phyloP scores from a whole-genome alignment of 2,329 filamentous ascomycete species.

The Xylariaceae sp. region DNA sequence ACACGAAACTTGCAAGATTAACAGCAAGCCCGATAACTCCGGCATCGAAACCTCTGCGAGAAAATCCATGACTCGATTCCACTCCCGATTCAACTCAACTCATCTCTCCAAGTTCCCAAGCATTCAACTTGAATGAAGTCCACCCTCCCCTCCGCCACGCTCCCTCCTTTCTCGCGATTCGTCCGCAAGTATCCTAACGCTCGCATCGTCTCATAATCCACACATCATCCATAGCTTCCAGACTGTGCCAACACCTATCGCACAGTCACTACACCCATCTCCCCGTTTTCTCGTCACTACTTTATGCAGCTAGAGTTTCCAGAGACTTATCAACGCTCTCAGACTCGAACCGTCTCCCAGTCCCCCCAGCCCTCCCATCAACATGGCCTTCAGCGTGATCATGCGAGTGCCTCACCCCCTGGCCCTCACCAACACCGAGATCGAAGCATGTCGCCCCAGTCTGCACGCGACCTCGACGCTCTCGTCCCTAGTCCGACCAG shows the following conservation, averaged over 20 bases:
- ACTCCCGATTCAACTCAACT: no score
- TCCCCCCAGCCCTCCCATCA: slow-evolving; percentile 41
- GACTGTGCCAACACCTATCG: slow-evolving; percentile 52
- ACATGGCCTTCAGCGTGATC: slow-evolving; percentile 57
- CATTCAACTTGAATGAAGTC: no score
- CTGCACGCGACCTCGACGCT: slow-evolving; percentile 29
- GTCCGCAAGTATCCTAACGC: no score
- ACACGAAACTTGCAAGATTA: no score
- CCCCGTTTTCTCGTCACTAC: slow-evolving; percentile 41
- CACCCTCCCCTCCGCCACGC: no score
- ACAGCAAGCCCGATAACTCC: no score
- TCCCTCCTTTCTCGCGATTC: no score
- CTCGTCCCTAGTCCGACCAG: slow-evolving; percentile 13
- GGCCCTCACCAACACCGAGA: slow-evolving; percentile 33
- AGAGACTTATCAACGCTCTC: slow-evolving; percentile 32
- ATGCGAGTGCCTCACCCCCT: slow-evolving; percentile 38
- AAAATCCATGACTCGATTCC: no score
- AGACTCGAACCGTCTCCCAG: slow-evolving; percentile 32
- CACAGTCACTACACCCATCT: slow-evolving; percentile 46
- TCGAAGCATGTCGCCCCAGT: slow-evolving; percentile 37
- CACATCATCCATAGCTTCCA: no score
- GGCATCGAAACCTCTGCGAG: no score
- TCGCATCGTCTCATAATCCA: no score
- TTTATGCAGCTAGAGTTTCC: slow-evolving; percentile 64
- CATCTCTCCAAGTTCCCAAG: no score